These are phyloP conservation scores for Solanum clarkiae DNA, from an alignment of 257 asterid genomes.

Conservation along the genomic window DNA sequence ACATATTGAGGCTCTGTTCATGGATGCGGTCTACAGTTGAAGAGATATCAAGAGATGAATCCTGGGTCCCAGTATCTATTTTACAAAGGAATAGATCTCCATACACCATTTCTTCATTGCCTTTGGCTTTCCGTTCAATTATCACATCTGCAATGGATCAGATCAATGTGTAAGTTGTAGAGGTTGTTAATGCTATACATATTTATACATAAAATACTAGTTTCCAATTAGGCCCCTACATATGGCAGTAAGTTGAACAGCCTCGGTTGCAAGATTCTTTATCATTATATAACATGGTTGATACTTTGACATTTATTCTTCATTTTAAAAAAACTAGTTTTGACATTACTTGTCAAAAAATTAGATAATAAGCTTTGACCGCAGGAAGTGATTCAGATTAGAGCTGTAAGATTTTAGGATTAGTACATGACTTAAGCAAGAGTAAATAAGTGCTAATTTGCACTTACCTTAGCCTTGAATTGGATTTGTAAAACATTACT, in stretches of 20 bases:
- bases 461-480: neutral
- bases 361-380: neutral
- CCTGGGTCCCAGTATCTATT: conserved; percentile 84
- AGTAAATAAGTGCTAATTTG: neutral
- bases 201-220: neutral
- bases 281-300: neutral
- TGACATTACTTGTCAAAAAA: neutral
- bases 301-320: neutral
- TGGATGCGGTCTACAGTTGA: conserved; percentile 92
- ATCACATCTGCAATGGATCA: conserved; percentile 84
- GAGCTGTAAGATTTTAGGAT: neutral
- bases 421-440: neutral
- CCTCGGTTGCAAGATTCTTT: neutral
- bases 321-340: neutral
- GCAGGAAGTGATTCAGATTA: neutral
- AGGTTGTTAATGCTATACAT: neutral
- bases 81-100: conserved; percentile 92
- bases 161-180: conserved; percentile 58
- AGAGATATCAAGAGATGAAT: conserved; percentile 77
- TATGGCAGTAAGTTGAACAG: neutral
- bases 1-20: conserved; percentile 80
- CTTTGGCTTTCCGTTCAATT: conserved; percentile 70
- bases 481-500: neutral
- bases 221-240: neutral
- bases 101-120: conserved; percentile 77